phyloP scores from a whole-genome alignment of 2,329 filamentous ascomycete genomes.

The Apiospora saccharicola region DNA sequence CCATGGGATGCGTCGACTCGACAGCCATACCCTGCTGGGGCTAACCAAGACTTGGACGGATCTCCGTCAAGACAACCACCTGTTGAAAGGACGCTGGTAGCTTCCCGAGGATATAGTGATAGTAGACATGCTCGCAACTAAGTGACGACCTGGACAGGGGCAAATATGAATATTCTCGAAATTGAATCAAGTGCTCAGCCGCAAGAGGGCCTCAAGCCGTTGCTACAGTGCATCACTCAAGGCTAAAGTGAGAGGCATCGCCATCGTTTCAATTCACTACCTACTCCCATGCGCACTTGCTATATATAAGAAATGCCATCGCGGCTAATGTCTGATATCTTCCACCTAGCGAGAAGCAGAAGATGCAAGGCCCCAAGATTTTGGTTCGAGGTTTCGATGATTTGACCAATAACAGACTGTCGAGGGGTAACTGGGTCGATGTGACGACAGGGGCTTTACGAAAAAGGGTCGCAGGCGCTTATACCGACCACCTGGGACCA shows the following conservation, averaged over 20 bases:
- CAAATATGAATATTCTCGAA: background rate
- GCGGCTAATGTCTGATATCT: background rate
- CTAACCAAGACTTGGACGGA: conserved; percentile 38
- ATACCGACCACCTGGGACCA: background rate
- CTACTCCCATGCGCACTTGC: background rate
- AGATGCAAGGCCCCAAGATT: conserved; percentile 1
- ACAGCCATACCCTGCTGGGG: conserved; percentile 45
- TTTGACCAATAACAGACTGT: background rate
- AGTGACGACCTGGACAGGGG: background rate
- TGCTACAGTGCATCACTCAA: background rate
- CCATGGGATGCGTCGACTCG: conserved; percentile 44
- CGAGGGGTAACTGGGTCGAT: background rate
- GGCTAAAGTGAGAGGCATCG: background rate
- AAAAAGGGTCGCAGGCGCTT: background rate
- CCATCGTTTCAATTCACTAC: background rate
- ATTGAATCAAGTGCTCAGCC: background rate
- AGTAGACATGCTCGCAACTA: background rate
- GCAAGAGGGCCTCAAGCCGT: background rate
- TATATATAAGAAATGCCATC: background rate
- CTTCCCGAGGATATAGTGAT: background rate
- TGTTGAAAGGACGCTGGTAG: conserved; percentile 22
- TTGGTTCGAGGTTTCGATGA: background rate
- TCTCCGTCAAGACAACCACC: conserved; percentile 45
- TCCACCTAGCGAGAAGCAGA: background rate
- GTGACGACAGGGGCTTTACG: background rate